Evolutionary conservation across 371 early-diverging fungal species (phyloP), one percentile per base, ranked within the genome.

Genomic region (Basidiobolus meristosporus): DNA sequence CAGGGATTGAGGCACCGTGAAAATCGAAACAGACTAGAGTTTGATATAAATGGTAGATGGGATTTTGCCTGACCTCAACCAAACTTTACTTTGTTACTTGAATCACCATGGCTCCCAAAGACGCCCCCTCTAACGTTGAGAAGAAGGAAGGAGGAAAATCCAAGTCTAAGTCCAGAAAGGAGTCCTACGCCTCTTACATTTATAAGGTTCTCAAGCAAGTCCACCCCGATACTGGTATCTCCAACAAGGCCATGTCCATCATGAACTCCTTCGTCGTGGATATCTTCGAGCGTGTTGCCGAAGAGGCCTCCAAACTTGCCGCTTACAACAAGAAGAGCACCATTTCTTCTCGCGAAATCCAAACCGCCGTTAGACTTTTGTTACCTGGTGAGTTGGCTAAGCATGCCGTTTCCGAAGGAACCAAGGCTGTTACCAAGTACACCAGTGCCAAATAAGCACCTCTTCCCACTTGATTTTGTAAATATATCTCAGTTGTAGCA

Each of bases 211-310:
- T 93, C 60, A 85, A 86, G 70, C 95, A 93, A 63, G 90, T 91
- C 45, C 92, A 93, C 73, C 91, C 92, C 48, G 92, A 93, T 54
- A 86, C 86, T 46, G 91, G 92, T 68, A 89, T 93, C 70, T 89
- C 90, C 66, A 89, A 86, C 87, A 90, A 90, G 78, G 91, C 90
- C 72, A 93, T 93, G 95, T 80, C 82, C 45, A 91, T 93, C 64
- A 70, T 93, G 65, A 91, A 93, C 88, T 89, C 90, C 39, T 93
- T 93, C 57, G 91, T 93, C 58, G 82, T 85, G 68, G 95, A 93
- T 57, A 89, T 93, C 63, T 93, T 91, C 53, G 90, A 89, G 62
- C 85, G 90, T 49, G 86, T 90, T 44, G 82, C 79, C 45, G 57
- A 62, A 39, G 87, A 90, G 68, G 85, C 87, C 48, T 83, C 84